A percentile compares a stretch with the other conserved stretches of the same genome.
phyloP scores from a whole-genome alignment of 2,329 filamentous ascomycete species.

The Colletotrichum sp. region DNA sequence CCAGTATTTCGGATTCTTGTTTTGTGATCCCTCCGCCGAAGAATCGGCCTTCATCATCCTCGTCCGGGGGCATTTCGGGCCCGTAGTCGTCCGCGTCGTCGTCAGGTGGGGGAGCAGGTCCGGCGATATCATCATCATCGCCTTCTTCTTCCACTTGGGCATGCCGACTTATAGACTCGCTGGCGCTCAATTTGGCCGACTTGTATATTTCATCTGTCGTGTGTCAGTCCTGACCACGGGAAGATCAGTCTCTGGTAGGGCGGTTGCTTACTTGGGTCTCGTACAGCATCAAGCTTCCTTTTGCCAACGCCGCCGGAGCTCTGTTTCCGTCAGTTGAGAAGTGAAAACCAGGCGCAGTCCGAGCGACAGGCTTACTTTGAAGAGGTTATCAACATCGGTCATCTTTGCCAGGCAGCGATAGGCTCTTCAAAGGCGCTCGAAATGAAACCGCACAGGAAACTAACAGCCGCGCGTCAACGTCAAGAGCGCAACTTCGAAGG shows the following conservation, averaged over 20 bases:
- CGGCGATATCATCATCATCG: slow-evolving; percentile 48
- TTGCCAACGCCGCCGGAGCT: slow-evolving; percentile 58
- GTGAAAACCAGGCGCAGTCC: neutral
- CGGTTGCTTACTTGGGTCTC: slow-evolving; percentile 62
- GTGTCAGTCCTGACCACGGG: neutral
- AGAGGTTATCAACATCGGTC: slow-evolving; percentile 65
- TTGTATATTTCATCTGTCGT: slow-evolving; percentile 67
- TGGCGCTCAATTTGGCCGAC: slow-evolving; percentile 56
- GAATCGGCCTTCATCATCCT: slow-evolving; percentile 94
- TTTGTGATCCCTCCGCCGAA: slow-evolving; percentile 90
- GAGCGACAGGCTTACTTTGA: slow-evolving; percentile 48
- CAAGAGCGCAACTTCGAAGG: neutral
- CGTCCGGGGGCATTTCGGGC: slow-evolving; percentile 53
- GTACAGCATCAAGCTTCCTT: slow-evolving; percentile 66
- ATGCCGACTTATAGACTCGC: slow-evolving; percentile 48
- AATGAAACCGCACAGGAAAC: neutral
- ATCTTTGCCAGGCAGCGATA: slow-evolving; percentile 35
- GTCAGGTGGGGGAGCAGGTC: slow-evolving; percentile 55
- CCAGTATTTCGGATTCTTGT: slow-evolving; percentile 81
- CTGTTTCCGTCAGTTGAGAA: slow-evolving; percentile 30
- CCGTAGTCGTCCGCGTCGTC: slow-evolving; percentile 43
- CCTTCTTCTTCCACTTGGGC: slow-evolving; percentile 50
- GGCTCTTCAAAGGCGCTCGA: neutral
- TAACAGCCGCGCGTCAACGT: neutral
- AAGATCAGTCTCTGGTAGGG: neutral